Evolutionary conservation across 73 alveolate genomes (phyloP), one percentile per base, ranked within the genome.

Genomic region (Uronychia binucleata): DNA sequence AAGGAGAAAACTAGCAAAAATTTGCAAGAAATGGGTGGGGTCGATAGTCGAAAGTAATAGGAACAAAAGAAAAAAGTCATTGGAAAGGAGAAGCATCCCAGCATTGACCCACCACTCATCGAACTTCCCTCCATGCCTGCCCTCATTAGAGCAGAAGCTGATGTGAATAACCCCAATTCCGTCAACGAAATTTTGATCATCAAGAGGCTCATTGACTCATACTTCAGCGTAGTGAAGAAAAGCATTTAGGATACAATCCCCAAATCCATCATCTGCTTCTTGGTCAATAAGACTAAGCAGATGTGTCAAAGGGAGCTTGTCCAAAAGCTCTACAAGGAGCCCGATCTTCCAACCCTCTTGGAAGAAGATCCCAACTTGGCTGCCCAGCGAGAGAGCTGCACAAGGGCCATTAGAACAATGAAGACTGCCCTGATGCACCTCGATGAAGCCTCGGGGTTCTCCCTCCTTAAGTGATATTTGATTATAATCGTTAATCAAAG

Each of bases 201-300:
- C 31, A 90, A 95, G 77, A 95, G 89, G 84, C 58, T 96, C 1
- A 90, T 96, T 46, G 84, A 81, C 28, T 79, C 93, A 31, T 96
- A 96, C 81, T 93, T 93, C 83, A 82, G 84, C 28, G 81, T 95
- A 19, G 97, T 93, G 26, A 94, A 90, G 89, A 92, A 92, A 83
- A 94, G 88, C 75, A 80, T 93, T 57, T 87, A 91, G 31, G 97
- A 96, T 77, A 75, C 86, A 14, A 91, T 96, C 74, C 98, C 98
- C 29, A 95, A 95, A 82, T 78, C 96, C 19, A 87, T 94, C 33
- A 94, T 94, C 86, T 86, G 92, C 75, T 91, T 91, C 86, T 80
- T 96, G 59, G 97, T 96, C 28, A 92, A 92, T 82, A 87, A 86
- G 79, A 90, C 88, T 76, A 90, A 88, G 87, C 60, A 82, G 31